Conservation (phyloP, 225 moss, liverwort and hornwort genomes). For the Bryoerythrophyllum caledonicum region DNA sequence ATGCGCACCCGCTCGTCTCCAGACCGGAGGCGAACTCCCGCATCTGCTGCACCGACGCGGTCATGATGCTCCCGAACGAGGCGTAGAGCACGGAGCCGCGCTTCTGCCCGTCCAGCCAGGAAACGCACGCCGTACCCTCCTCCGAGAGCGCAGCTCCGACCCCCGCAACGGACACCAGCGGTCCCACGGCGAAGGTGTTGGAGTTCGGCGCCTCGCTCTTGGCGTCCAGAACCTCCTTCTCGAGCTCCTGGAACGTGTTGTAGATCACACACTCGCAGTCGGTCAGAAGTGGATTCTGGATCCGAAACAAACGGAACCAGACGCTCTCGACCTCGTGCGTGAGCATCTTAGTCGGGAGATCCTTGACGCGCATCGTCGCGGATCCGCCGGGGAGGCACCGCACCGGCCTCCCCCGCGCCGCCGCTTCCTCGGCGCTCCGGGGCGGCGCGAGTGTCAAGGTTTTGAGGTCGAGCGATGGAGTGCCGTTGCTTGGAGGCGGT, state of each 20-base stretch:
- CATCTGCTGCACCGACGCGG: neutral
- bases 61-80: conserved; percentile 33
- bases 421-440: conserved; percentile 16
- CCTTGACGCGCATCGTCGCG: conserved; percentile 19
- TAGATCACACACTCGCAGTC: conserved; percentile 34
- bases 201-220: conserved; percentile 17
- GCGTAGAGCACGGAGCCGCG: conserved; percentile 30
- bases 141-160: conserved; percentile 6
- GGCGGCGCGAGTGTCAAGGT: neutral
- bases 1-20: conserved; percentile 29
- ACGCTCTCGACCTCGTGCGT: neutral
- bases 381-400: conserved; percentile 26
- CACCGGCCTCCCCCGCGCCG: neutral
- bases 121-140: conserved; percentile 2
- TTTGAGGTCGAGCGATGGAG: neutral
- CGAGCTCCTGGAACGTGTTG: conserved; percentile 42
- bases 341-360: conserved; percentile 22
- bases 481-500: neutral
- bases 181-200: conserved; percentile 25
- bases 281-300: conserved; percentile 4
- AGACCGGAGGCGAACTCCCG: conserved; percentile 38
- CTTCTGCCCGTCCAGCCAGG: conserved; percentile 30
- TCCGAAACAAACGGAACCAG: neutral
- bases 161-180: conserved; percentile 12
- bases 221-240: conserved; percentile 30